Evolutionary conservation across 768 basidiomycete genomes (phyloP).

Genomic region (Neoboletus magnificus): DNA sequence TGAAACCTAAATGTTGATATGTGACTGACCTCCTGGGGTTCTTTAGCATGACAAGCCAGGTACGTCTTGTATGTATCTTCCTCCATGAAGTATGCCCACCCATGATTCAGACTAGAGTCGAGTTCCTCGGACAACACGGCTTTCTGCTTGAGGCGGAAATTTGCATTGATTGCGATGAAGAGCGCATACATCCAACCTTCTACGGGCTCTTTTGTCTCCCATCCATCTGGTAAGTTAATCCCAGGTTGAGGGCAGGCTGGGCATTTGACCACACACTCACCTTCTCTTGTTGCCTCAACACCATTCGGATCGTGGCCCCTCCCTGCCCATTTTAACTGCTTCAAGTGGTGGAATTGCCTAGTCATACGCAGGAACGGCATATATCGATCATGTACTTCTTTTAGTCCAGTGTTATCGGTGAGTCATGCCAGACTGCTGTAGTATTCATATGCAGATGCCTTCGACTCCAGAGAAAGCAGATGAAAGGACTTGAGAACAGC

Average conservation of each 20-base stretch:
- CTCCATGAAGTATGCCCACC: constrained; percentile 28
- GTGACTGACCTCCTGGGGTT: constrained; percentile 17
- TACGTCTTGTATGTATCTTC: constrained; percentile 16
- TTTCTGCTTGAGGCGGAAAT: constrained; percentile 27
- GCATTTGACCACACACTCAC: constrained; percentile 1
- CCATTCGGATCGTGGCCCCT: neutral
- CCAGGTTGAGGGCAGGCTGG: constrained; percentile 4
- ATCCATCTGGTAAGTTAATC: neutral
- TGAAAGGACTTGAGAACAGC: no score
- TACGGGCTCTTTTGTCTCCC: no score
- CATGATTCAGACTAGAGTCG: constrained; percentile 21
- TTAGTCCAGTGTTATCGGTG: no score
- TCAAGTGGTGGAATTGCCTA: constrained; percentile 3
- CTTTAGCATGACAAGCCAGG: neutral
- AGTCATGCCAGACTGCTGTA: no score
- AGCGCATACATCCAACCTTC: constrained; percentile 20
- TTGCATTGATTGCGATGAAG: constrained; percentile 28
- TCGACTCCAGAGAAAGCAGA: no score
- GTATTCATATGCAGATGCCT: no score
- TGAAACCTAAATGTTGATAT: neutral
- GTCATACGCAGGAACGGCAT: no score
- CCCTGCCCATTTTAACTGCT: neutral
- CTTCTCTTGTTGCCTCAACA: neutral
- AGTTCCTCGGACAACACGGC: constrained; percentile 1
- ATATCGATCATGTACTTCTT: no score